Conservation (phyloP, 2,329 filamentous ascomycete genomes). For the Phyllosticta citriasiana region DNA sequence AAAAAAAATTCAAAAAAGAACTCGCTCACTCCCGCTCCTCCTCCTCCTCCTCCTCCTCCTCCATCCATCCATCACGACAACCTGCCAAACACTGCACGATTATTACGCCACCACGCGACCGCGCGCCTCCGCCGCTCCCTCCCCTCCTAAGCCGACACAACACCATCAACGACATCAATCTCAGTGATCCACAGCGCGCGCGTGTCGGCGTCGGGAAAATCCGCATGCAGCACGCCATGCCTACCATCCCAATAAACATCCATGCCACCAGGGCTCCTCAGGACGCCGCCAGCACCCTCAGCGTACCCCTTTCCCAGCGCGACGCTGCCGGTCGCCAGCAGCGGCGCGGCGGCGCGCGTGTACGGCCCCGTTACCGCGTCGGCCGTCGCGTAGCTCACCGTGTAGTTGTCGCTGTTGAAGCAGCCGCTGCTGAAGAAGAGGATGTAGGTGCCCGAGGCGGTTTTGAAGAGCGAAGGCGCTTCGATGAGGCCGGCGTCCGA, state of each 20-base stretch:
- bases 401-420: slow-evolving; percentile 45
- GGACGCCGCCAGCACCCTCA: not conserved
- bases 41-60: too few species aligned
- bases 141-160: not conserved
- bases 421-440: slow-evolving; percentile 55
- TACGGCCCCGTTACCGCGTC: slow-evolving; percentile 15
- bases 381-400: slow-evolving; percentile 50
- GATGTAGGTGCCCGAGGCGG: slow-evolving; percentile 42
- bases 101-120: too few species aligned
- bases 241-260: slow-evolving; percentile 3
- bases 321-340: slow-evolving; percentile 4
- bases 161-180: not conserved
- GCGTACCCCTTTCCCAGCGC: too few species aligned
- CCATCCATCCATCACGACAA: too few species aligned
- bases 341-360: not conserved
- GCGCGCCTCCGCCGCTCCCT: too few species aligned
- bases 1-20: too few species aligned
- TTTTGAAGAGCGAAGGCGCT: slow-evolving; percentile 45
- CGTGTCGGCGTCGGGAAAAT: not conserved
- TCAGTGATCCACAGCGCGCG: not conserved
- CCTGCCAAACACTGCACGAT: too few species aligned
- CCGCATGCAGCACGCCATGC: slow-evolving; percentile 2
- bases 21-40: too few species aligned
- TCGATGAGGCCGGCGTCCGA: slow-evolving; percentile 46
- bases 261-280: not conserved